phyloP scores from a whole-genome alignment of 139 green algal species.

The Coccomyxa sp. region DNA sequence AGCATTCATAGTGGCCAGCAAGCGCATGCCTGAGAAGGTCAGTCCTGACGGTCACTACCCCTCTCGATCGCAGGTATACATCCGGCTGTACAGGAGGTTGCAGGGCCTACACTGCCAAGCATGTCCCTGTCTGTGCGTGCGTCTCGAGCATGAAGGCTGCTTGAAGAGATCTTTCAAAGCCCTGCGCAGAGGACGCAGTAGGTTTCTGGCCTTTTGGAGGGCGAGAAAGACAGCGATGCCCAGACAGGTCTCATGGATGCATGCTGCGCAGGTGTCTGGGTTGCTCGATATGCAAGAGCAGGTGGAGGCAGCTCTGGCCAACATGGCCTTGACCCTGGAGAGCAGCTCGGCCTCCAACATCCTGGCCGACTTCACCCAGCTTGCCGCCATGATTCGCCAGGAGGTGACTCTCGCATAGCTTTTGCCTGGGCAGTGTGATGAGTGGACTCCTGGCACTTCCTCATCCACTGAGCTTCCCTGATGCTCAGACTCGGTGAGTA shows the following conservation, averaged over 20 bases:
- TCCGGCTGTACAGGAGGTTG: background rate
- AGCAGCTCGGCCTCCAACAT: background rate
- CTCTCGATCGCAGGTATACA: too few species aligned
- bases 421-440: background rate
- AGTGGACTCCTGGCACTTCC: too few species aligned
- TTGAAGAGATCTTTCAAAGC: too few species aligned
- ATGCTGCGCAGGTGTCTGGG: slow-evolving; percentile 23
- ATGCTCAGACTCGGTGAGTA: background rate
- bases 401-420: background rate
- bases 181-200: too few species aligned
- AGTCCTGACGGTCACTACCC: background rate
- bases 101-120: background rate
- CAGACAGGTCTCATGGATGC: background rate
- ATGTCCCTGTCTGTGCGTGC: background rate
- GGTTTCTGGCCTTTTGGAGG: too few species aligned
- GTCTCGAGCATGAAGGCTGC: background rate
- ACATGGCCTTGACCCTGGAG: slow-evolving; percentile 10
- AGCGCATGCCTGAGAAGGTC: slow-evolving; percentile 16
- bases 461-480: too few species aligned
- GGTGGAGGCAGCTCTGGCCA: slow-evolving; percentile 14
- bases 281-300: slow-evolving; percentile 38
- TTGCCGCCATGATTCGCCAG: background rate
- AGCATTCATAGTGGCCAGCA: slow-evolving; percentile 14
- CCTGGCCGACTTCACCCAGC: background rate
- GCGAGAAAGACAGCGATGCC: background rate